Percentiles rank a stretch among this genome's conserved stretches.
Conservation (phyloP, 1,139 yeast species). For the Yamadazyma atlantica region DNA sequence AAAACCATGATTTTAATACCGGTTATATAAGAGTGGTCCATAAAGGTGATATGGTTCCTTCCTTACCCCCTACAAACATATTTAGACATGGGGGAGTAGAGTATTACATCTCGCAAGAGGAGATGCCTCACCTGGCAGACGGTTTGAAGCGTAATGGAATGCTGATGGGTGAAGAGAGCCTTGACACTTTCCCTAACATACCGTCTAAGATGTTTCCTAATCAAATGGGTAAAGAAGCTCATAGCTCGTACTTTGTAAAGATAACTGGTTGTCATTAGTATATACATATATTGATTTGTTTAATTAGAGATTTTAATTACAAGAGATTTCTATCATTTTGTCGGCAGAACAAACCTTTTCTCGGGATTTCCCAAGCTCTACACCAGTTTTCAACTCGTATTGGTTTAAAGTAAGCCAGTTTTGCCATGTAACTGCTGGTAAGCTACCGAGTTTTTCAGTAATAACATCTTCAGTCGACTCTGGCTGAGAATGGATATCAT, state of each 20-base stretch:
- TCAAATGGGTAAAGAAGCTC: slow-evolving; percentile 29
- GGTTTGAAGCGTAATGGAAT: slow-evolving; percentile 29
- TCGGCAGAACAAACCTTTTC: slow-evolving; percentile 52
- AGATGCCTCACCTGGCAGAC: slow-evolving; percentile 44
- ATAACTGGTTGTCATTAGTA: slow-evolving; percentile 32
- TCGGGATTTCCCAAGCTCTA: slow-evolving; percentile 49
- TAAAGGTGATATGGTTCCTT: slow-evolving; percentile 55
- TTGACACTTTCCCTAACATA: not conserved
- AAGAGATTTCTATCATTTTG: slow-evolving; percentile 45
- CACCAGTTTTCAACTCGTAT: slow-evolving; percentile 54
- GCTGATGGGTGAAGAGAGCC: slow-evolving; percentile 1
- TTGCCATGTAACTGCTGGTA: slow-evolving; percentile 53
- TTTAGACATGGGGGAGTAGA: slow-evolving; percentile 52
- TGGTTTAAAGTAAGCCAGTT: slow-evolving; percentile 68
- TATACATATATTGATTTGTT: slow-evolving; percentile 3
- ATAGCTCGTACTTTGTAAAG: slow-evolving; percentile 31
- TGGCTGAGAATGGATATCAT: slow-evolving; percentile 27
- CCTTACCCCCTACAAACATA: slow-evolving; percentile 51
- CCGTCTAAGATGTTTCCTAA: slow-evolving; percentile 14
- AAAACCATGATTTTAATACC: slow-evolving; percentile 18
- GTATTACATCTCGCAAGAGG: slow-evolving; percentile 42
- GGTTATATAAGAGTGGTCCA: slow-evolving; percentile 56
- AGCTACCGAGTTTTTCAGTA: slow-evolving; percentile 13
- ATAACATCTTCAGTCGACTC: slow-evolving; percentile 16
- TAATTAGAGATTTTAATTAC: slow-evolving; percentile 5